These are phyloP conservation scores for Trichophyton mentagrophytes DNA, from an alignment of 2,329 filamentous ascomycete genomes.

Conservation along the genomic window DNA sequence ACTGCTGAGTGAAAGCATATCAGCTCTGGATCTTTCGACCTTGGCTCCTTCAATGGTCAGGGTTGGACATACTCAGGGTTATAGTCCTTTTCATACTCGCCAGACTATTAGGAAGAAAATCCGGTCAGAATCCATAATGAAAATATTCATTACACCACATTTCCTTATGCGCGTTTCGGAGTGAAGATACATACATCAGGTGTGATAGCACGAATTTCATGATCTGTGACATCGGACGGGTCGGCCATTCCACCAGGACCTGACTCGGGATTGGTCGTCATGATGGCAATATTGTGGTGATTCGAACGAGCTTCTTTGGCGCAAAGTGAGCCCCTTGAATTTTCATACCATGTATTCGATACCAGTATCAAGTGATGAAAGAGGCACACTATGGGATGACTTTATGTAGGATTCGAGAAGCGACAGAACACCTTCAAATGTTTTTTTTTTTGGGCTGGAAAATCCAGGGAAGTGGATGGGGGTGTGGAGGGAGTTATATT, in stretches of 20 bases:
- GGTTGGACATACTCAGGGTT: conserved; percentile 2
- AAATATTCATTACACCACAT: neutral
- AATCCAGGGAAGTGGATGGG: conserved; percentile 1
- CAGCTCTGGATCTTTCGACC: neutral
- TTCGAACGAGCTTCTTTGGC: neutral
- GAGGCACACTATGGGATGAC: neutral
- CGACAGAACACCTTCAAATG: neutral
- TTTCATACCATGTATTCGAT: neutral
- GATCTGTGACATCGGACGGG: neutral
- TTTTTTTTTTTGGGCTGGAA: neutral
- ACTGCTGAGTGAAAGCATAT: neutral
- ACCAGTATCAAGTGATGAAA: neutral
- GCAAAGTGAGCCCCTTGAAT: neutral
- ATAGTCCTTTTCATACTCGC: neutral
- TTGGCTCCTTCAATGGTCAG: neutral
- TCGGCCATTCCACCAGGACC: neutral
- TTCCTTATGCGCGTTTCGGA: neutral
- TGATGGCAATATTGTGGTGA: neutral
- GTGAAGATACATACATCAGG: neutral
- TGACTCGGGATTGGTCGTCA: neutral
- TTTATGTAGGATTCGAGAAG: neutral
- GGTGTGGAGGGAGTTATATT: neutral
- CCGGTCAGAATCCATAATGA: neutral
- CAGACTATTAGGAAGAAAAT: neutral
- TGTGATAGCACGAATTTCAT: neutral